Conservation (phyloP, 257 asterid species). For the Solanum verrucosum region DNA sequence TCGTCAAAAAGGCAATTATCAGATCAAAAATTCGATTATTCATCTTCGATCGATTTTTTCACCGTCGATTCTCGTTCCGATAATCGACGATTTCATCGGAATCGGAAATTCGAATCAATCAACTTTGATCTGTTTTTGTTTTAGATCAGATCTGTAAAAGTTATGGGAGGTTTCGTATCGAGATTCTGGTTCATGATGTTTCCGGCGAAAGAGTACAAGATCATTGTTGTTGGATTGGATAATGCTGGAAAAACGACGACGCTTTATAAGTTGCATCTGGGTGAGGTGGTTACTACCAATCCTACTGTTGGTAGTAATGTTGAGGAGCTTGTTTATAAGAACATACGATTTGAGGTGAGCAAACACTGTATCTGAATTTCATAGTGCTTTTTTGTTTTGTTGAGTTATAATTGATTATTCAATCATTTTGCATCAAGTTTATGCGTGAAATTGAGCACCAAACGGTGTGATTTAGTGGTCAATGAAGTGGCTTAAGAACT, state of each 20-base stretch:
- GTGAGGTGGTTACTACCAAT: slow-evolving; percentile 92
- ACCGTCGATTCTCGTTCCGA: neutral
- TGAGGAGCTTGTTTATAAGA: slow-evolving; percentile 91
- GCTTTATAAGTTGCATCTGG: slow-evolving; percentile 84
- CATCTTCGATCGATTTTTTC: neutral
- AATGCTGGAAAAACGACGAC: slow-evolving; percentile 99
- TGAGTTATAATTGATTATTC: neutral
- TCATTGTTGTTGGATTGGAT: slow-evolving; percentile 93
- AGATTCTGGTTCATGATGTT: slow-evolving; percentile 91
- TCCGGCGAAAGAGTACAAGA: slow-evolving; percentile 97
- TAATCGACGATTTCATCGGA: neutral
- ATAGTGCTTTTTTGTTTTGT: neutral
- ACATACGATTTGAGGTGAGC: slow-evolving; percentile 88
- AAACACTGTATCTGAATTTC: neutral
- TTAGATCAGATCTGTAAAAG: neutral
- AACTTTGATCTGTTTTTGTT: neutral
- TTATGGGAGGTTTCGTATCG: slow-evolving; percentile 72
- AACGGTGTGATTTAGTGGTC: neutral
- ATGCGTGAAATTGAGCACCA: neutral
- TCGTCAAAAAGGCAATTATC: neutral
- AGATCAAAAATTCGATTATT: neutral
- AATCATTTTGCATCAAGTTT: neutral
- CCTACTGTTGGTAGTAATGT: slow-evolving; percentile 99
- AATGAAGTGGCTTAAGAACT: neutral
- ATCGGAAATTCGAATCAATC: neutral